These are phyloP conservation scores for Verticillium isaacii DNA, from an alignment of 2,329 filamentous ascomycete species.

Conservation along the genomic window DNA sequence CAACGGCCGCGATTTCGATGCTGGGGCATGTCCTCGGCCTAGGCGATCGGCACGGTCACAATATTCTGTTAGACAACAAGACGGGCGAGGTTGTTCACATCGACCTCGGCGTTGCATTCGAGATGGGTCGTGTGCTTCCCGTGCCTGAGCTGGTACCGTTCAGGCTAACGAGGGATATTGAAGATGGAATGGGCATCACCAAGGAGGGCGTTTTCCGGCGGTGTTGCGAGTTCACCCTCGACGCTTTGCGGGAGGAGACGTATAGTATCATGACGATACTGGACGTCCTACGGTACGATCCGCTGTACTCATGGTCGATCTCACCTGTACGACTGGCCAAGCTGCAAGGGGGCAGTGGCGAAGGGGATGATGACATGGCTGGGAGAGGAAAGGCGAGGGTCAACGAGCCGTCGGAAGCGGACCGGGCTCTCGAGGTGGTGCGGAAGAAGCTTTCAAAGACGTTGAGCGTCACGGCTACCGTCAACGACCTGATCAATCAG, in stretches of 20 bases:
- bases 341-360: slow-evolving; percentile 35
- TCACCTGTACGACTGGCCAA: slow-evolving; percentile 64
- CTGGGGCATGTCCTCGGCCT: slow-evolving; percentile 89
- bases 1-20: slow-evolving; percentile 91
- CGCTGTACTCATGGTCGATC: slow-evolving; percentile 91
- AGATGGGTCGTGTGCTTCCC: slow-evolving; percentile 90
- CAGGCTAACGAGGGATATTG: slow-evolving; percentile 85
- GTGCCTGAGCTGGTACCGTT: slow-evolving; percentile 96
- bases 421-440: slow-evolving; percentile 86
- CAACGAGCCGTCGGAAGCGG: slow-evolving; percentile 70
- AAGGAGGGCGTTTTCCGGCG: slow-evolving; percentile 93
- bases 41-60: slow-evolving; percentile 92
- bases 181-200: slow-evolving; percentile 95
- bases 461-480: slow-evolving; percentile 87
- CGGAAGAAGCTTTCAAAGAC: slow-evolving; percentile 95
- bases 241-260: slow-evolving; percentile 88
- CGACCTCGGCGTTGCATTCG: slow-evolving; percentile 93
- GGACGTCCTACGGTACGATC: slow-evolving; percentile 96
- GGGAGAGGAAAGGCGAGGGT: slow-evolving; percentile 24
- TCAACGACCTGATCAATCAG: slow-evolving; percentile 95
- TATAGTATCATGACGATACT: slow-evolving; percentile 98
- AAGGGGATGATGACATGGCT: slow-evolving; percentile 22
- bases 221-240: slow-evolving; percentile 97
- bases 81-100: slow-evolving; percentile 96
- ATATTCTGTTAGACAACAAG: slow-evolving; percentile 86